These are phyloP conservation scores for Elsinoe arachidis DNA, from an alignment of 2,329 filamentous ascomycete species.

Conservation along the genomic window DNA sequence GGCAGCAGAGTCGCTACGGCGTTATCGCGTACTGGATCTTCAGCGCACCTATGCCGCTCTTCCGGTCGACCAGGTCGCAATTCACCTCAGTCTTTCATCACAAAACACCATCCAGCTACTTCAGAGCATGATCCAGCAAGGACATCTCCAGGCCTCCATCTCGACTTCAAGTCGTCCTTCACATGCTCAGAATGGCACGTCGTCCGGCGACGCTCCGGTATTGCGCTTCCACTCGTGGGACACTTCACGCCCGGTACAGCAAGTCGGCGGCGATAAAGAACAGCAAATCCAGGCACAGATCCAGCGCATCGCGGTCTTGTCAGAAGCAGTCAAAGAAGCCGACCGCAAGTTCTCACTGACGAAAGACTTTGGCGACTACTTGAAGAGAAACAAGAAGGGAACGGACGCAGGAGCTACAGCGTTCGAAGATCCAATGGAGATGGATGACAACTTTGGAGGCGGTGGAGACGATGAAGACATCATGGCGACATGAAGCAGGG, in stretches of 20 bases:
- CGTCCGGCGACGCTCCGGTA: constrained; percentile 30
- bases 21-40: constrained; percentile 66
- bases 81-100: constrained; percentile 41
- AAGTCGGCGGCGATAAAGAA: constrained; percentile 22
- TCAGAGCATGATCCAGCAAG: constrained; percentile 43
- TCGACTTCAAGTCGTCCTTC: constrained; percentile 25
- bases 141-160: constrained; percentile 44
- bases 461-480: constrained; percentile 22
- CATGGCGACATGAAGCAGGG: constrained; percentile 19
- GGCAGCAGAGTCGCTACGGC: constrained; percentile 61
- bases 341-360: constrained; percentile 49
- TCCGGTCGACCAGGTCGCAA: constrained; percentile 46
- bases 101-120: constrained; percentile 47
- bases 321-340: constrained; percentile 44
- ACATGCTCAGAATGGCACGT: not conserved
- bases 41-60: constrained; percentile 62
- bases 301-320: constrained; percentile 41
- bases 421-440: constrained; percentile 30
- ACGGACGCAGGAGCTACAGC: constrained; percentile 24
- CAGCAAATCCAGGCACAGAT: constrained; percentile 40
- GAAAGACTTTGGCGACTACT: constrained; percentile 49
- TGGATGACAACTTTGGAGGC: constrained; percentile 26
- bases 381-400: constrained; percentile 40
- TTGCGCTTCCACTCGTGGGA: constrained; percentile 44
- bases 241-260: constrained; percentile 2